A percentile compares a stretch with the other conserved stretches of the same genome.
These are phyloP conservation scores for Trichosporon faecale DNA, from an alignment of 1,284 basidiomycete genomes.

Conservation along the genomic window DNA sequence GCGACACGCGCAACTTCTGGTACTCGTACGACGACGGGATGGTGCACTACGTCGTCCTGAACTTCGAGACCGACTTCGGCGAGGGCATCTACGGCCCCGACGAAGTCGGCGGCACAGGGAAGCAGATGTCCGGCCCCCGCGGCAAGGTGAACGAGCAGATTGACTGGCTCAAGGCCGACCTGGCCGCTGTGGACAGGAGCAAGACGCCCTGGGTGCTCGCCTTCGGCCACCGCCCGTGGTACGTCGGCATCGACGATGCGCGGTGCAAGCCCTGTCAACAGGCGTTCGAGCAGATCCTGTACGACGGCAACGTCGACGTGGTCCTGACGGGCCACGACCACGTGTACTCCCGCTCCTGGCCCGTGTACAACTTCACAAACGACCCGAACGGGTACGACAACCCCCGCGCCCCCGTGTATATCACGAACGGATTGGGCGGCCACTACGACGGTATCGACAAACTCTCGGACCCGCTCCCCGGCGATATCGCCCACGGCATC, in stretches of 20 bases:
- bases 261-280: slow-evolving; percentile 34
- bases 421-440: slow-evolving; percentile 46
- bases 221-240: slow-evolving; percentile 42
- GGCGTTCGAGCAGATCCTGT: slow-evolving; percentile 46
- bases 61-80: slow-evolving; percentile 39
- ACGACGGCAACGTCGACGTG: slow-evolving; percentile 47
- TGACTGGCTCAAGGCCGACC: slow-evolving; percentile 37
- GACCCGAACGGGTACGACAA: slow-evolving; percentile 35
- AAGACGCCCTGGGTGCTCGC: slow-evolving; percentile 52
- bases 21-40: slow-evolving; percentile 35
- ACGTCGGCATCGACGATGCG: slow-evolving; percentile 29
- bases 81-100: slow-evolving; percentile 26
- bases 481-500: slow-evolving; percentile 31
- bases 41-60: slow-evolving; percentile 34
- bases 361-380: slow-evolving; percentile 40
- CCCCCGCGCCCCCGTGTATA: slow-evolving; percentile 31
- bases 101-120: slow-evolving; percentile 30
- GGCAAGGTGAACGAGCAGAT: slow-evolving; percentile 30
- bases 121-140: slow-evolving; percentile 27
- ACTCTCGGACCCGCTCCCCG: slow-evolving; percentile 29
- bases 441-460: slow-evolving; percentile 42
- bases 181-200: slow-evolving; percentile 45
- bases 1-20: slow-evolving; percentile 37
- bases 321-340: slow-evolving; percentile 47
- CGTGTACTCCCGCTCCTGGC: slow-evolving; percentile 41